Percentiles rank a stretch among this genome's conserved stretches.
Conservation (phyloP, 1,139 yeast genomes). For the Pichia terricola region DNA sequence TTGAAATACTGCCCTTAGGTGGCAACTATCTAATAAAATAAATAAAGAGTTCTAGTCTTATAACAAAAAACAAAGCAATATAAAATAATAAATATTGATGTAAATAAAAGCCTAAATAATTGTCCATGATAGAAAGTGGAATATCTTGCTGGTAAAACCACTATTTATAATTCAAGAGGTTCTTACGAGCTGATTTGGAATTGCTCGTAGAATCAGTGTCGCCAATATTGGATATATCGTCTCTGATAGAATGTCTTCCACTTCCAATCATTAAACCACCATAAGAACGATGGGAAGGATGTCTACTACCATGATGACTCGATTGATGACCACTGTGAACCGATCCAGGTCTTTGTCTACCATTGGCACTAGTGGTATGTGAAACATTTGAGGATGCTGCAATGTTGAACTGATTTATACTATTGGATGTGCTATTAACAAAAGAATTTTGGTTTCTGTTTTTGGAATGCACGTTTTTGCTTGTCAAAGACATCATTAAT, state of each 20-base stretch:
- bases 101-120: no score
- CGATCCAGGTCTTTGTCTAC: constrained; percentile 2
- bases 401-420: constrained; percentile 4
- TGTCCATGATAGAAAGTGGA: no score
- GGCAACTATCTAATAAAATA: no score
- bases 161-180: constrained; percentile 9
- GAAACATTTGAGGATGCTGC: not conserved
- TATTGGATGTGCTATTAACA: constrained; percentile 1
- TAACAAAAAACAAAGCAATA: no score
- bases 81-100: no score
- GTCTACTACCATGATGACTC: constrained; percentile 1
- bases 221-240: constrained; percentile 1
- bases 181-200: constrained; percentile 2
- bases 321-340: constrained; percentile 2
- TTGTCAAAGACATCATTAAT: constrained; percentile 12
- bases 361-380: not conserved
- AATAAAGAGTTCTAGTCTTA: no score
- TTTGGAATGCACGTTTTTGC: constrained; percentile 12
- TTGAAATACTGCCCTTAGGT: no score
- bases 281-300: constrained; percentile 1
- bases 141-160: no score
- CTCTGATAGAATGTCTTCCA: constrained; percentile 7
- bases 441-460: constrained; percentile 5
- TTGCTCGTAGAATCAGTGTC: constrained; percentile 2
- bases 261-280: constrained; percentile 1